These are phyloP conservation scores for Kuraishia cidri DNA, from an alignment of 805 yeast genomes.

Conservation along the genomic window DNA sequence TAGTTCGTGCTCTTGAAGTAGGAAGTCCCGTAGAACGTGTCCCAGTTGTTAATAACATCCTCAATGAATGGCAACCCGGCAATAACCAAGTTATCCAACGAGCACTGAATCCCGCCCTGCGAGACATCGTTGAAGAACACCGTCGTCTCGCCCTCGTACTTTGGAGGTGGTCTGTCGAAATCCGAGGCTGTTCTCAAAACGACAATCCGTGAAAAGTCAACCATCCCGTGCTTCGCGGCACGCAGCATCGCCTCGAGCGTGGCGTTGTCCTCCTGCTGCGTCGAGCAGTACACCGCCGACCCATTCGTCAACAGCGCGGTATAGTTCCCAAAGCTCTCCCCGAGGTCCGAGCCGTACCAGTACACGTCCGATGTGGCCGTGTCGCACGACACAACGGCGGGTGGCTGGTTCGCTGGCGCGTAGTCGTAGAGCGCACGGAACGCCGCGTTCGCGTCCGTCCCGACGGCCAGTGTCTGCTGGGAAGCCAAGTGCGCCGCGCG, in stretches of 20 bases:
- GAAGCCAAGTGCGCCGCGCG: slow-evolving; percentile 38
- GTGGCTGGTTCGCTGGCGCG: slow-evolving; percentile 32
- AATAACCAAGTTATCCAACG: slow-evolving; percentile 34
- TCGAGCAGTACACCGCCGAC: slow-evolving; percentile 39
- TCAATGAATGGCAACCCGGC: slow-evolving; percentile 42
- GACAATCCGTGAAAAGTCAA: slow-evolving; percentile 42
- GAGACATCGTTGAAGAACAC: slow-evolving; percentile 32
- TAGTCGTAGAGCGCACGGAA: slow-evolving; percentile 33
- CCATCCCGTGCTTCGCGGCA: slow-evolving; percentile 35
- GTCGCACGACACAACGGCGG: slow-evolving; percentile 39
- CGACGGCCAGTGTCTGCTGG: slow-evolving; percentile 26
- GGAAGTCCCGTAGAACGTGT: slow-evolving; percentile 11
- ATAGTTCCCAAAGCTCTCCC: slow-evolving; percentile 33
- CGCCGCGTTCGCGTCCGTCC: slow-evolving; percentile 27
- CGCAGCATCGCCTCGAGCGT: slow-evolving; percentile 43
- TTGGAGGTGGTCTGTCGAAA: slow-evolving; percentile 43
- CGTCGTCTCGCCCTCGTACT: slow-evolving; percentile 27
- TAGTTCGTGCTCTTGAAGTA: slow-evolving; percentile 33
- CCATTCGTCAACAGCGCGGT: slow-evolving; percentile 39
- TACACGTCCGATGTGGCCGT: slow-evolving; percentile 44
- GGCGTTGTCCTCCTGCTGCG: slow-evolving; percentile 55
- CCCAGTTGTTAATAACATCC: slow-evolving; percentile 40
- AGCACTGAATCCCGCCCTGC: slow-evolving; percentile 36
- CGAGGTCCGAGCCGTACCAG: slow-evolving; percentile 38
- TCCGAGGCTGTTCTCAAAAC: slow-evolving; percentile 47